These are phyloP conservation scores for Xylaria sp. DNA, from an alignment of 2,329 filamentous ascomycete genomes.

Conservation along the genomic window DNA sequence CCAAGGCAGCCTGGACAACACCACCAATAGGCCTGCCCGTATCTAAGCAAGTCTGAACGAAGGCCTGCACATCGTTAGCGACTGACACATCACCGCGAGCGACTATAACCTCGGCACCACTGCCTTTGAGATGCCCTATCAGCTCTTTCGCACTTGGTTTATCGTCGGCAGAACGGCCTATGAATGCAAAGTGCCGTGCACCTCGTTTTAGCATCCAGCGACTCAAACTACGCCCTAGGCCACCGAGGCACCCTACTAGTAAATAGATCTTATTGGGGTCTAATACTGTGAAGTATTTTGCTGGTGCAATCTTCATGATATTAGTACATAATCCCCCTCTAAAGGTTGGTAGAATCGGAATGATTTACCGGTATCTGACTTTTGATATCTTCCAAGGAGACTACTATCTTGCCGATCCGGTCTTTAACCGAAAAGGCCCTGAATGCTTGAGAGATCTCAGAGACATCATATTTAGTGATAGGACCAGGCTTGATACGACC, in stretches of 20 bases:
- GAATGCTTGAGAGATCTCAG: slow-evolving; percentile 16
- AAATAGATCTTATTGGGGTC: slow-evolving; percentile 25
- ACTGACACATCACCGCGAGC: slow-evolving; percentile 33
- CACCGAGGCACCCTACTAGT: slow-evolving; percentile 41
- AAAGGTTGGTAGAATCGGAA: not conserved
- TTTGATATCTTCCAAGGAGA: slow-evolving; percentile 16
- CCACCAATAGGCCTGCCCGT: slow-evolving; percentile 42
- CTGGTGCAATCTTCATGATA: not conserved
- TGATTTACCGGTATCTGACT: not conserved
- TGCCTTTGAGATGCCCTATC: slow-evolving; percentile 29
- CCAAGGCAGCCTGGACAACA: slow-evolving; percentile 52
- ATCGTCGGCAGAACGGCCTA: slow-evolving; percentile 45
- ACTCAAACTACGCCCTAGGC: slow-evolving; percentile 41
- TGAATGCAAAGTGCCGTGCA: slow-evolving; percentile 47
- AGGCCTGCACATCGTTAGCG: slow-evolving; percentile 10
- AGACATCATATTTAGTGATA: slow-evolving; percentile 12
- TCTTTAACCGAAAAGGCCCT: slow-evolving; percentile 13
- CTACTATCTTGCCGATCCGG: slow-evolving; percentile 28
- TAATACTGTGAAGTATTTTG: not conserved
- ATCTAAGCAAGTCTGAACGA: not conserved
- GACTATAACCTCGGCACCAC: slow-evolving; percentile 17
- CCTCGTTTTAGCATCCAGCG: slow-evolving; percentile 45
- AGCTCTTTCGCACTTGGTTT: slow-evolving; percentile 38
- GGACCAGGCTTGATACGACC: slow-evolving; percentile 8
- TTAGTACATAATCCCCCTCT: too few species aligned